A percentile compares a stretch with the other conserved stretches of the same genome.
These are phyloP conservation scores for Nannizziopsis barbatae DNA, from an alignment of 2,329 filamentous ascomycete genomes.

Conservation along the genomic window DNA sequence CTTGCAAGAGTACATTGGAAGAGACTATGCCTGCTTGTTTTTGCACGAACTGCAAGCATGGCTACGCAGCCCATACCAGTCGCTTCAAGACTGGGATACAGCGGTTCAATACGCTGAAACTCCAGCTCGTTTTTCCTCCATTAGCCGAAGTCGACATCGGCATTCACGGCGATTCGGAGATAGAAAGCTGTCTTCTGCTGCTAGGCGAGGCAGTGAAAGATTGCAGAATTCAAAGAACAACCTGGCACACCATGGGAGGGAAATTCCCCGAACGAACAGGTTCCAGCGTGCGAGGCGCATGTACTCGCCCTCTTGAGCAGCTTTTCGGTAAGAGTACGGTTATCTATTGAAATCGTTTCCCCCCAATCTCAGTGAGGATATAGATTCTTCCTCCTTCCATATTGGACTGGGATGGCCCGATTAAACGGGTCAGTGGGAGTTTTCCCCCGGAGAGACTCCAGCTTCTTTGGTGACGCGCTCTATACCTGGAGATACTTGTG, in stretches of 20 bases:
- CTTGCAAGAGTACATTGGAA: conserved; percentile 65
- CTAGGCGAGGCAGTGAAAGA: no score
- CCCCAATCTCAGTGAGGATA: no score
- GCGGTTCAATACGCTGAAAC: conserved; percentile 56
- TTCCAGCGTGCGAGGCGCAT: conserved; percentile 24
- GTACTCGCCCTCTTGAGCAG: conserved; percentile 17
- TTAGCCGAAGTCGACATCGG: not conserved
- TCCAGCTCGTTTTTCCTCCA: not conserved
- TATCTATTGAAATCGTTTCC: no score
- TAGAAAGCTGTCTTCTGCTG: no score
- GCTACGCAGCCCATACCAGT: conserved; percentile 66
- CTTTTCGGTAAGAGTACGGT: not conserved
- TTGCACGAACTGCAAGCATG: conserved; percentile 76
- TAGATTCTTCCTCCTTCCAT: no score
- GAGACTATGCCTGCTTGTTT: conserved; percentile 61
- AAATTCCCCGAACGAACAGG: conserved; percentile 17
- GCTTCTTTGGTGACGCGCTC: no score
- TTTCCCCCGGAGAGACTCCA: no score
- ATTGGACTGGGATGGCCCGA: no score
- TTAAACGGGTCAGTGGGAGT: no score
- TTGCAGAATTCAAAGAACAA: no score
- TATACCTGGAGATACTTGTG: no score
- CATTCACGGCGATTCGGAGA: not conserved
- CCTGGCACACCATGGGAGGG: no score
- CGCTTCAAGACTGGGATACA: conserved; percentile 66